Percentiles rank a stretch among this genome's conserved stretches.
These are phyloP conservation scores for Termitomyces sp. DNA, from an alignment of 768 basidiomycete species.

Conservation along the genomic window DNA sequence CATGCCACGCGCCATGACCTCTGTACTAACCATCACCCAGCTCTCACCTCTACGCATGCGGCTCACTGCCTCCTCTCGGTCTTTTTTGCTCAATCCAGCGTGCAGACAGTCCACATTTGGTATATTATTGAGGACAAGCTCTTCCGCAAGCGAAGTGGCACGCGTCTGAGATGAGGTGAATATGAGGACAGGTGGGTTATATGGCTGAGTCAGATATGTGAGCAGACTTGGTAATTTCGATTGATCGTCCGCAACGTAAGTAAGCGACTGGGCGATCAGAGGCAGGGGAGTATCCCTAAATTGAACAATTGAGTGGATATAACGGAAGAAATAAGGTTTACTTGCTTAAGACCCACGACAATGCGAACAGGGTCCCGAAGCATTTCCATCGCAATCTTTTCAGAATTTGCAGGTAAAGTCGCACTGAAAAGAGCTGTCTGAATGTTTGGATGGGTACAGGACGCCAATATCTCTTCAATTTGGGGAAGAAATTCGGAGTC, in stretches of 20 bases:
- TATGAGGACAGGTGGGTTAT: conserved; percentile 86
- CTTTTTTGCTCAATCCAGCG: conserved; percentile 81
- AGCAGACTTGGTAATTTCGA: conserved; percentile 93
- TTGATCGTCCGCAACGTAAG: conserved; percentile 87
- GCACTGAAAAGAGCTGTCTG: conserved; percentile 94
- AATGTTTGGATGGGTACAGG: conserved; percentile 61
- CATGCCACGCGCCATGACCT: conserved; percentile 97
- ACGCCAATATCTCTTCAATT: conserved; percentile 78
- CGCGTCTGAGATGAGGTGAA: conserved; percentile 91
- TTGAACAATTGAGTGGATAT: not conserved
- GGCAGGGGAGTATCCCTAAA: conserved; percentile 88
- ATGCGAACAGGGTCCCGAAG: conserved; percentile 83
- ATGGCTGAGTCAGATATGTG: conserved; percentile 70
- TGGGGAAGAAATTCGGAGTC: conserved; percentile 87
- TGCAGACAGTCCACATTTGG: conserved; percentile 86
- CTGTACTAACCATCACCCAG: conserved; percentile 95
- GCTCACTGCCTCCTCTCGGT: conserved; percentile 78
- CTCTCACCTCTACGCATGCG: conserved; percentile 86
- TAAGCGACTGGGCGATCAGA: conserved; percentile 82
- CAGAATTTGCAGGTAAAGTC: conserved; percentile 84
- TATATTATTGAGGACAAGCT: conserved; percentile 73
- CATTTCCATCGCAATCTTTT: conserved; percentile 83
- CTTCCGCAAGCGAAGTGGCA: conserved; percentile 71
- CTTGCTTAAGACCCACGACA: conserved; percentile 95
- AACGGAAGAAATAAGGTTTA: conserved; percentile 7